Percentiles rank a stretch among this genome's conserved stretches.
Conservation (phyloP, 345 rosid species). For the Pugionium dolabratum region DNA sequence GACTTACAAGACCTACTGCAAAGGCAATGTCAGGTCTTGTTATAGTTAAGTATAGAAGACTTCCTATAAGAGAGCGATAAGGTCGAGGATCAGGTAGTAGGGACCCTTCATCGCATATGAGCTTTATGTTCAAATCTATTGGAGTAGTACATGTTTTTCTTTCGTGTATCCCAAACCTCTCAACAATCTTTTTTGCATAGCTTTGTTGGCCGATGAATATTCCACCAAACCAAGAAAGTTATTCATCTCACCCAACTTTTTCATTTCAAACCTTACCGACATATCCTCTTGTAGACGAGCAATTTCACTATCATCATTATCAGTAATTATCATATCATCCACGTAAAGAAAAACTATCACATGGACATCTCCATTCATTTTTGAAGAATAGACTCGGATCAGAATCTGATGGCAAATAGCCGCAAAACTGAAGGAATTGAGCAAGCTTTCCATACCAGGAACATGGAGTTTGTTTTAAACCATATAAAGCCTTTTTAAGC, state of each 20-base stretch:
- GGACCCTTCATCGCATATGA: too few species aligned
- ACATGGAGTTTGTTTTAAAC: conserved; percentile 21
- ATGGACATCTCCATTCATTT: too few species aligned
- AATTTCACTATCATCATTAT: conserved; percentile 8
- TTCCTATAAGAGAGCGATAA: too few species aligned
- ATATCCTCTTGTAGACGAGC: conserved; percentile 12
- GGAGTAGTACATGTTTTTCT: background rate
- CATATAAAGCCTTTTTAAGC: conserved; percentile 11
- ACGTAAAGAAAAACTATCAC: too few species aligned
- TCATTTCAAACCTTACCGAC: conserved; percentile 15
- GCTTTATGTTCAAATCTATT: background rate
- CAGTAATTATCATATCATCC: background rate
- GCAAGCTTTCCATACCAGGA: conserved; percentile 24
- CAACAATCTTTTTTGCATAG: background rate
- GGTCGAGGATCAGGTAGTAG: too few species aligned
- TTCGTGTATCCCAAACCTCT: background rate
- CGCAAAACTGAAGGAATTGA: conserved; percentile 5
- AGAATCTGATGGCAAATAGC: background rate
- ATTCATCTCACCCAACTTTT: conserved; percentile 18
- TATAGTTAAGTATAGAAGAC: too few species aligned
- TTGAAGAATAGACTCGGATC: too few species aligned
- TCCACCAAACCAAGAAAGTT: conserved; percentile 15
- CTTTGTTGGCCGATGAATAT: conserved; percentile 21
- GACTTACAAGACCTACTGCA: too few species aligned
- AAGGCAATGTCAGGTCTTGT: too few species aligned